phyloP scores from a whole-genome alignment of 768 basidiomycete genomes.

The Calocybe indica region DNA sequence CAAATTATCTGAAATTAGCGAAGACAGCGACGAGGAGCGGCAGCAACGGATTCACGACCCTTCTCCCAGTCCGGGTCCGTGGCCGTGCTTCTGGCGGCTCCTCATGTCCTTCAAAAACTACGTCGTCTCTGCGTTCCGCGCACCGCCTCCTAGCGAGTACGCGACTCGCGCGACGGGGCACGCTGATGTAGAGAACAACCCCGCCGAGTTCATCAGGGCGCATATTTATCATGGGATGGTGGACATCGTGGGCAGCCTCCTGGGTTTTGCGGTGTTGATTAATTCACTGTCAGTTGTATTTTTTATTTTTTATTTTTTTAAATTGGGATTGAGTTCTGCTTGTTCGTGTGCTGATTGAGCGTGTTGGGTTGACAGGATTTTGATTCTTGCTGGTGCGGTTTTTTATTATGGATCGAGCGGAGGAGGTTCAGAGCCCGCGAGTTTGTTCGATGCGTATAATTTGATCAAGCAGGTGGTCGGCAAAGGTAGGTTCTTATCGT shows the following conservation, averaged over 20 bases:
- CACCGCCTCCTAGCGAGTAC: slow-evolving; percentile 26
- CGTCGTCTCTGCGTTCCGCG: slow-evolving; percentile 28
- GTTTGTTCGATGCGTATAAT: slow-evolving; percentile 79
- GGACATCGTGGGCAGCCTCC: slow-evolving; percentile 62
- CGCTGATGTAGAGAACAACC: slow-evolving; percentile 51
- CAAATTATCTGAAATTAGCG: slow-evolving; percentile 6
- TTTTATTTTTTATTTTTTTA: background rate
- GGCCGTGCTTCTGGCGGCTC: slow-evolving; percentile 1
- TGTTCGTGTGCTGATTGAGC: background rate
- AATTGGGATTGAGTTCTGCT: background rate
- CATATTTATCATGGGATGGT: slow-evolving; percentile 63
- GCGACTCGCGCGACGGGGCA: slow-evolving; percentile 37
- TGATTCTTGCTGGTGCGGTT: slow-evolving; percentile 77
- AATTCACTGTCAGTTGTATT: slow-evolving; percentile 60
- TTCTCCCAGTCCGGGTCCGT: background rate
- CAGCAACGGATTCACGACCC: background rate
- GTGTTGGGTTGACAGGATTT: slow-evolving; percentile 42
- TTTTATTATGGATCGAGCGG: slow-evolving; percentile 50
- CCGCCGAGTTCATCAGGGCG: slow-evolving; percentile 46
- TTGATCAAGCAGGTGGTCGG: slow-evolving; percentile 68
- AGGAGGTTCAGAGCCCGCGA: slow-evolving; percentile 42
- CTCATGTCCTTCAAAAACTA: slow-evolving; percentile 16
- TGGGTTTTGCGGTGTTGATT: slow-evolving; percentile 84
- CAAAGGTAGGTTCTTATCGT: slow-evolving; percentile 36
- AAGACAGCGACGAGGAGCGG: slow-evolving; percentile 1